Percentiles rank a stretch among this genome's conserved stretches.
phyloP scores from a whole-genome alignment of 192 early-diverging fungal species.

The Diversispora eburnea region DNA sequence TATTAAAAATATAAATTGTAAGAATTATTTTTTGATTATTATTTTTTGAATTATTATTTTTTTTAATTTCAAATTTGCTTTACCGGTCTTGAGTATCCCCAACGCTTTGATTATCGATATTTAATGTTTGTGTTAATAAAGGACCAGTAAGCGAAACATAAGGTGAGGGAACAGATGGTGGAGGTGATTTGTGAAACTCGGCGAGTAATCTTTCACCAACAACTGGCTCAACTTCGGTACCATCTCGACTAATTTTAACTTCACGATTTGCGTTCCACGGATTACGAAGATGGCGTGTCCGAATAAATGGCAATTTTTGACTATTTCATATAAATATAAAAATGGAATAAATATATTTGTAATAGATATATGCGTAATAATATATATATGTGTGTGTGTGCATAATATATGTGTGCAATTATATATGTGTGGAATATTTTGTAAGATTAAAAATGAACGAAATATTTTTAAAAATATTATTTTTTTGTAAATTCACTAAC shows the following conservation, averaged over 20 bases:
- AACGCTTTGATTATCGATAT: slow-evolving; percentile 20
- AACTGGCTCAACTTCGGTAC: slow-evolving; percentile 43
- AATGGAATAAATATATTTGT: background rate
- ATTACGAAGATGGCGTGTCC: slow-evolving; percentile 44
- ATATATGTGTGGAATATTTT: too few relatives aligned
- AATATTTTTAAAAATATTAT: background rate
- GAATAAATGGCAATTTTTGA: slow-evolving; percentile 43
- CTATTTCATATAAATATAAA: slow-evolving; percentile 21
- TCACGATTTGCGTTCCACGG: slow-evolving; percentile 47
- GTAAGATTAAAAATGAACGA: background rate
- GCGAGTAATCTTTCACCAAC: slow-evolving; percentile 41
- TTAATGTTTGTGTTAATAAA: slow-evolving; percentile 24
- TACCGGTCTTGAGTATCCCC: background rate
- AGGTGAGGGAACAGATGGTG: background rate
- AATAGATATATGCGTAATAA: background rate
- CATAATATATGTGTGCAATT: too few relatives aligned
- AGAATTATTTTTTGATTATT: background rate
- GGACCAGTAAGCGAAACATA: slow-evolving; percentile 11
- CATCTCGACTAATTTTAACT: slow-evolving; percentile 48
- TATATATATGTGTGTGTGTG: too few relatives aligned
- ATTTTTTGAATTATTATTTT: background rate
- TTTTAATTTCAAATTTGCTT: background rate
- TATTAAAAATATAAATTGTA: background rate
- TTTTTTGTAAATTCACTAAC: slow-evolving; percentile 31
- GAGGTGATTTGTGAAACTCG: slow-evolving; percentile 35